These are phyloP conservation scores for Wallacemonas rigidus DNA, from an alignment of 208 protist genomes.

Conservation along the genomic window DNA sequence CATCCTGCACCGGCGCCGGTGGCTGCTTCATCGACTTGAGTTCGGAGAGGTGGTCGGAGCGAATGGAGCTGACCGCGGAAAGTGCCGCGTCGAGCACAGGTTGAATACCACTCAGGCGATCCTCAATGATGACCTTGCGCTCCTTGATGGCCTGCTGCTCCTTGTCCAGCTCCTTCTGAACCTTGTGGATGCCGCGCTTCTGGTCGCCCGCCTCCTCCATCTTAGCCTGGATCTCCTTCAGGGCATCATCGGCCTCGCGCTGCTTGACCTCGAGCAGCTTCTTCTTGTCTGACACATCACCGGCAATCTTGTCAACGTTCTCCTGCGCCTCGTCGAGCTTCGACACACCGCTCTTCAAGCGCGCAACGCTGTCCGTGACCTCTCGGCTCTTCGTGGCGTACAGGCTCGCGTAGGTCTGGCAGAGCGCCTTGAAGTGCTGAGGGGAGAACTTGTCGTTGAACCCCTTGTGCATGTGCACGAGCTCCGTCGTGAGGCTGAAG, in stretches of 20 bases:
- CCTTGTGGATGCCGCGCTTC: conserved; percentile 93
- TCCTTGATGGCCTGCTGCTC: conserved; percentile 91
- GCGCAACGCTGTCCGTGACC: conserved; percentile 67
- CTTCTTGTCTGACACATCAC: conserved; percentile 92
- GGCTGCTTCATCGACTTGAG: conserved; percentile 96
- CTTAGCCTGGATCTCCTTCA: conserved; percentile 95
- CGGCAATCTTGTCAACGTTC: conserved; percentile 93
- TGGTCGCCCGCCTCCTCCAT: conserved; percentile 95
- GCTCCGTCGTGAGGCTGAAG: conserved; percentile 87
- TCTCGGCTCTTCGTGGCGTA: conserved; percentile 84
- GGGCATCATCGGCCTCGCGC: conserved; percentile 93
- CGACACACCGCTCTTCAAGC: conserved; percentile 90
- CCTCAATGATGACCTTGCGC: conserved; percentile 93
- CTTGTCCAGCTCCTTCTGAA: conserved; percentile 90
- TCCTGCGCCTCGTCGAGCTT: conserved; percentile 96
- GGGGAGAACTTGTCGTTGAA: conserved; percentile 82
- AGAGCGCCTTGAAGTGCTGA: conserved; percentile 92
- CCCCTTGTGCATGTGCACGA: conserved; percentile 86
- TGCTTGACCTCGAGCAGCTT: conserved; percentile 92
- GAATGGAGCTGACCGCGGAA: conserved; percentile 94
- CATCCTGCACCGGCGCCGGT: conserved; percentile 94
- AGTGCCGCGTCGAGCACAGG: conserved; percentile 95
- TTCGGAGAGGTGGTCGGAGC: conserved; percentile 94
- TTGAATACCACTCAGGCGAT: conserved; percentile 92
- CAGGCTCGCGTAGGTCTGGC: conserved; percentile 86